Evolutionary conservation across 345 rosid genomes (phyloP), one percentile per base, ranked within the genome.

Genomic region (Hibiscus syriacus): DNA sequence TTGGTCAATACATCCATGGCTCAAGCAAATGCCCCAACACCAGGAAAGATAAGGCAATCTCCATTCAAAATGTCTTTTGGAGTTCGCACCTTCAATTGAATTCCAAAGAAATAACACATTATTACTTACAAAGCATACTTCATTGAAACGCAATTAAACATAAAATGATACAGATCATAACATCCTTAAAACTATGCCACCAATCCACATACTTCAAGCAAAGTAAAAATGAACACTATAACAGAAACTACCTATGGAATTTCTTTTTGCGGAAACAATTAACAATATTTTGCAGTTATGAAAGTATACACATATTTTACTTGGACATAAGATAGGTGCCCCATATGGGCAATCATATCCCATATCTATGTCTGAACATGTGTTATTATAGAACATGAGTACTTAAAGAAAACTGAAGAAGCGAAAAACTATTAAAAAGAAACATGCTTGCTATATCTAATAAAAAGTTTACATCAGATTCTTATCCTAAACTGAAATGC

Each of bases 21-120:
- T 0, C 96, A 78, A 32, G 96, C 85, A 78, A 94, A 94, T 29
- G 99, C 99, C 66, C 98, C 99, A 6, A 94, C 97, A 7, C 98
- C 98, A 0, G 97, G 98, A 73, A 94, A 94, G 25, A 94, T 82
- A 32, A 94, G 96, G 16, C 92, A 86, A 19, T 83, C 75, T 11
- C 97, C 98, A 71, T 79, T 87, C 57, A 81, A 66, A 75, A 94
- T 94, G 69, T 94, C 96, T 41, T 77, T 81, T 1, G 98, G 90
- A 30, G 87, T 81, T 85, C 85, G 77, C 64, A 94, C 98, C 98
- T 94, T 66, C 66, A 59, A 57, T 32, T 70, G 23, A 52, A 23
- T 27, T 63, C 64, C 43, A 36, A 71, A 14, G 55, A 50, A 50
- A 20, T 50, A 50, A 50, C 4, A 20, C 34, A 52, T 36, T 1